Evolutionary conservation across 345 rosid species (phyloP).

Genomic region (Eutrema yunnanense): DNA sequence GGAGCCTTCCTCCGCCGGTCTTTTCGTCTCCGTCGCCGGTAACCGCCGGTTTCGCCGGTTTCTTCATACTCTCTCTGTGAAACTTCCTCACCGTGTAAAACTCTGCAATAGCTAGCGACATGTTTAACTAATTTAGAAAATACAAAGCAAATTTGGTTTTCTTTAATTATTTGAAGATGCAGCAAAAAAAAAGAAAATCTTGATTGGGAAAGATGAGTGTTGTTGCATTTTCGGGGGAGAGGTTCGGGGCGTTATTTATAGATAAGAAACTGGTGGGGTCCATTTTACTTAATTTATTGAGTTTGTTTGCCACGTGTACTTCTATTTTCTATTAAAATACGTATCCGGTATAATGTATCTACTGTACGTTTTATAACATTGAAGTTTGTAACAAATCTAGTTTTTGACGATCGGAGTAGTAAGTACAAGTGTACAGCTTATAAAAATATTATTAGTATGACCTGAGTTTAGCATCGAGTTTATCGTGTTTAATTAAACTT

Average conservation of each 20-base stretch:
- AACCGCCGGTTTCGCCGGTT: not conserved
- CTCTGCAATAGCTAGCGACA: constrained; percentile 31
- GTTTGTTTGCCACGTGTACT: not conserved
- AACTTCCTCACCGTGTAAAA: constrained; percentile 24
- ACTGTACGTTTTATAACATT: not conserved
- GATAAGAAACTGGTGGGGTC: not conserved
- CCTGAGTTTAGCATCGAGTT: too few relatives aligned
- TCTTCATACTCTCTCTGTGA: constrained; percentile 29
- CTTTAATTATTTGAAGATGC: not conserved
- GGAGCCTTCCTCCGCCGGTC: not conserved
- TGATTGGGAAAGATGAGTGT: constrained; percentile 13
- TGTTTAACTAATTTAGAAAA: not conserved
- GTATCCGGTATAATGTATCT: not conserved
- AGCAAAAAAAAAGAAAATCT: not conserved
- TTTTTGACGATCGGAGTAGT: not conserved
- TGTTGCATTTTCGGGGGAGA: constrained; percentile 23
- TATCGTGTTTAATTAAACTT: too few relatives aligned
- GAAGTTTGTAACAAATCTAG: not conserved
- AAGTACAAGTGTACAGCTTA: too few relatives aligned
- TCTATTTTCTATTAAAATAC: not conserved
- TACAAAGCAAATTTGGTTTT: not conserved
- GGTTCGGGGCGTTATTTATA: constrained; percentile 22
- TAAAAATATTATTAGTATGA: too few relatives aligned
- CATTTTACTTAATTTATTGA: not conserved
- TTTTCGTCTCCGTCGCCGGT: constrained; percentile 13